Conservation (phyloP, 495 filamentous ascomycete genomes). For the Parachaetomium inaequale region DNA sequence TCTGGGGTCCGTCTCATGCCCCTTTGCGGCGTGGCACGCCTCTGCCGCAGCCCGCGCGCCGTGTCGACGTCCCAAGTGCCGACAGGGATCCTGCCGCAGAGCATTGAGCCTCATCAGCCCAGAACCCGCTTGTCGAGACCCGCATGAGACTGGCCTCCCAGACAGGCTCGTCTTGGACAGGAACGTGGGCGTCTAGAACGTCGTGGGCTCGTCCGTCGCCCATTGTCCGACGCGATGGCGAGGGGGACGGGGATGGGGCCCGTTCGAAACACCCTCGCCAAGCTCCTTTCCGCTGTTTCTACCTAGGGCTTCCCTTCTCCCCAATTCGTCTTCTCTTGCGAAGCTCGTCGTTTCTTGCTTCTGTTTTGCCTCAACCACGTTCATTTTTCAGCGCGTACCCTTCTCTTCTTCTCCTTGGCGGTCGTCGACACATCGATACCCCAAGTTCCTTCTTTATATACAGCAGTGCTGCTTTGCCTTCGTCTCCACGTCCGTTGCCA, state of each 20-base stretch:
- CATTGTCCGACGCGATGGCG: neutral
- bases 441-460: slow-evolving; percentile 1
- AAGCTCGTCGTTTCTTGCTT: slow-evolving; percentile 19
- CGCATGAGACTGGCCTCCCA: slow-evolving; percentile 13
- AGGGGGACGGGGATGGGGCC: slow-evolving; percentile 1
- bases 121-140: slow-evolving; percentile 4
- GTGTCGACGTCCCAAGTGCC: slow-evolving; percentile 12
- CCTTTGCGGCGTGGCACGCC: slow-evolving; percentile 21
- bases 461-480: slow-evolving; percentile 11
- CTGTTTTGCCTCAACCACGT: slow-evolving; percentile 9
- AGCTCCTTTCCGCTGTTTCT: slow-evolving; percentile 15
- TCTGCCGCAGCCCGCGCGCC: slow-evolving; percentile 26
- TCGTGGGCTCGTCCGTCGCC: neutral
- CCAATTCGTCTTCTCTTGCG: slow-evolving; percentile 10
- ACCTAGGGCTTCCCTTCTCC: slow-evolving; percentile 7
- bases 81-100: neutral
- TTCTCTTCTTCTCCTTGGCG: slow-evolving; percentile 17
- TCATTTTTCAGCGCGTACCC: slow-evolving; percentile 6
- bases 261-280: slow-evolving; percentile 14
- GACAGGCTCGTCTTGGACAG: slow-evolving; percentile 2
- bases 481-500: slow-evolving; percentile 16
- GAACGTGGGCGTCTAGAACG: slow-evolving; percentile 3
- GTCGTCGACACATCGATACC: slow-evolving; percentile 12
- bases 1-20: slow-evolving; percentile 38
- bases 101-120: slow-evolving; percentile 13